Conservation (phyloP, 768 basidiomycete genomes). For the Leccinum variicolor region DNA sequence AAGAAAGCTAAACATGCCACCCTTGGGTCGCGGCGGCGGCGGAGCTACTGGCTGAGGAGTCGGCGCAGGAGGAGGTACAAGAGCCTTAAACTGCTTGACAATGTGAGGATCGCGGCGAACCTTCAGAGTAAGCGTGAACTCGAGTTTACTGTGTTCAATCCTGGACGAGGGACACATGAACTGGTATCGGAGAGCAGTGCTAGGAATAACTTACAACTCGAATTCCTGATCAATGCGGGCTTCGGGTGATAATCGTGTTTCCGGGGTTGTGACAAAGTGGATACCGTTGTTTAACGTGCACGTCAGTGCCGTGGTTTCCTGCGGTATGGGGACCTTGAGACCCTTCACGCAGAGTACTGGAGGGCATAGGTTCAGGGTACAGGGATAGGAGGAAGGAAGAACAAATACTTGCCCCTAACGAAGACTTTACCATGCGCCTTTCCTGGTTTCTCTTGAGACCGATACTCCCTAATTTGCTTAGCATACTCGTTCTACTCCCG, state of each 20-base stretch:
- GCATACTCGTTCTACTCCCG: constrained; percentile 84
- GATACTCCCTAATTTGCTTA: constrained; percentile 81
- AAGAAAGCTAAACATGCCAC: constrained; percentile 74
- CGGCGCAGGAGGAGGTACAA: constrained; percentile 47
- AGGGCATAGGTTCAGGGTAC: not conserved
- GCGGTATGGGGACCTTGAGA: constrained; percentile 75
- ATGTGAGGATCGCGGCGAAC: constrained; percentile 86
- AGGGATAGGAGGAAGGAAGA: not conserved
- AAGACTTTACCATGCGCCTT: constrained; percentile 93
- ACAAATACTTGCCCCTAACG: constrained; percentile 65
- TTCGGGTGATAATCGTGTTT: constrained; percentile 55
- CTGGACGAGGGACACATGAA: constrained; percentile 34
- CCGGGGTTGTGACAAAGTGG: constrained; percentile 90
- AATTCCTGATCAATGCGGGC: constrained; percentile 84
- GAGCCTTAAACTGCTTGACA: constrained; percentile 67
- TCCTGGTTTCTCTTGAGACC: constrained; percentile 69
- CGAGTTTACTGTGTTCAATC: constrained; percentile 91
- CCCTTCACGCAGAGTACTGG: constrained; percentile 75
- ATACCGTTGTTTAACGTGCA: constrained; percentile 96
- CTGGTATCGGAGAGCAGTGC: not conserved
- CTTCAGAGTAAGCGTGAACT: constrained; percentile 89
- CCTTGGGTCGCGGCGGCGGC: constrained; percentile 51
- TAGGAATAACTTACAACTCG: constrained; percentile 61
- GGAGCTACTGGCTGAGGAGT: constrained; percentile 33
- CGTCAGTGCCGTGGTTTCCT: constrained; percentile 68